These are phyloP conservation scores for Trifolium fragiferum DNA, from an alignment of 306 rosid genomes.

Conservation along the genomic window DNA sequence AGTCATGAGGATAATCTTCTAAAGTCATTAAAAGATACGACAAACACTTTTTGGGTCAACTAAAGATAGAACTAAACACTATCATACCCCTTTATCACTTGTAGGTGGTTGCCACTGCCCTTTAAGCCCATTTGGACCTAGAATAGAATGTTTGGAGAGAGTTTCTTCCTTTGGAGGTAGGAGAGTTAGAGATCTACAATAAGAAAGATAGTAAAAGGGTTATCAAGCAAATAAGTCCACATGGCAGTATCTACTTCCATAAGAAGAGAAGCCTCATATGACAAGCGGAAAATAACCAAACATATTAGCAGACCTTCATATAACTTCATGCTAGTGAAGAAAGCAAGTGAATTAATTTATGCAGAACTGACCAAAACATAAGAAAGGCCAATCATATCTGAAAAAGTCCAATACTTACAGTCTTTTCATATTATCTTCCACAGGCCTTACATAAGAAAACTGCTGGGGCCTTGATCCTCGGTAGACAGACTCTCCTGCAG, in stretches of 20 bases:
- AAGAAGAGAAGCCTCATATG: conserved; percentile 32
- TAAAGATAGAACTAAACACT: conserved; percentile 32
- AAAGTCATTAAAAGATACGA: conserved; percentile 27
- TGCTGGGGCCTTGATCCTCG: conserved; percentile 65
- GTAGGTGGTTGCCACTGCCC: conserved; percentile 84
- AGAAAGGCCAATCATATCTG: conserved; percentile 18
- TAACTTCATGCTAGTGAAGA: conserved; percentile 11
- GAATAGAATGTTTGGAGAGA: conserved; percentile 84
- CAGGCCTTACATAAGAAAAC: conserved; percentile 54
- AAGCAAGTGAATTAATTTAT: not conserved
- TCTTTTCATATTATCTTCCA: conserved; percentile 58
- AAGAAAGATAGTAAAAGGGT: conserved; percentile 37
- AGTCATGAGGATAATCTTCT: conserved; percentile 51
- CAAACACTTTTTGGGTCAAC: not conserved
- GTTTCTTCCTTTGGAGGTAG: conserved; percentile 83
- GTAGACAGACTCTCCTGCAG: conserved; percentile 46
- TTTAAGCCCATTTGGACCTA: conserved; percentile 83
- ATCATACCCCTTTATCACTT: conserved; percentile 73
- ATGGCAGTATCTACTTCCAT: conserved; percentile 30
- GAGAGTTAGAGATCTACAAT: conserved; percentile 65
- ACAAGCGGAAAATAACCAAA: conserved; percentile 12
- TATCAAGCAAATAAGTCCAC: conserved; percentile 18
- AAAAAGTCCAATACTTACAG: conserved; percentile 60
- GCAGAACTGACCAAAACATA: conserved; percentile 4
- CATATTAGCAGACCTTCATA: not conserved